Percentiles rank a stretch among this genome's conserved stretches.
phyloP scores from a whole-genome alignment of 1,139 yeast species.

The Candida frijolesensis region DNA sequence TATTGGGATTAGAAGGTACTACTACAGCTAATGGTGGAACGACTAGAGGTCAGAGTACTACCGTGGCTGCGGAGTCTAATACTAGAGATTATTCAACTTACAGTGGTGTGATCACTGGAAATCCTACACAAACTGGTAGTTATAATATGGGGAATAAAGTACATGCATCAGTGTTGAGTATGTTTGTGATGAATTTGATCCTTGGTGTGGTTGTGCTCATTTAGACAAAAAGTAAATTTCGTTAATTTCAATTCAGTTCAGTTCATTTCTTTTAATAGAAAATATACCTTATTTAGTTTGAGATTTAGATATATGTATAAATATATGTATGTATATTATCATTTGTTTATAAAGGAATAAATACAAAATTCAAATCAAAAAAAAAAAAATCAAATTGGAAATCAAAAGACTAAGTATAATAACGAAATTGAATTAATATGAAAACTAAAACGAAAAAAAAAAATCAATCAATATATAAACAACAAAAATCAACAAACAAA shows the following conservation, averaged over 20 bases:
- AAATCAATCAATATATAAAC: not conserved
- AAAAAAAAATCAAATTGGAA: too few relatives aligned
- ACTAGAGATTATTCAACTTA: conserved; percentile 4
- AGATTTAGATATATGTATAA: not conserved
- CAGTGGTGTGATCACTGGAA: not conserved
- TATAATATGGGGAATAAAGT: not conserved
- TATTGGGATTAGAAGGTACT: not conserved
- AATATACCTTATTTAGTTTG: not conserved
- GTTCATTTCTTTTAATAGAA: not conserved
- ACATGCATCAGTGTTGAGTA: not conserved
- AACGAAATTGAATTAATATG: not conserved
- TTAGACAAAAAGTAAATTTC: not conserved
- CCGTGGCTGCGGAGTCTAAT: not conserved
- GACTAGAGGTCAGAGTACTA: not conserved
- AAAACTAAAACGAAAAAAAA: not conserved
- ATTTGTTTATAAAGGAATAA: too few relatives aligned
- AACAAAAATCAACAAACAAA: too few relatives aligned
- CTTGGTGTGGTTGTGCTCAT: not conserved
- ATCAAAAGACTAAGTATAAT: not conserved
- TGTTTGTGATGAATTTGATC: not conserved
- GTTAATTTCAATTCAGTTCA: too few relatives aligned
- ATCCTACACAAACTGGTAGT: conserved; percentile 4
- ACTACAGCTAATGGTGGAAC: not conserved
- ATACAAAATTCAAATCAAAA: too few relatives aligned
- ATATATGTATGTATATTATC: not conserved